Evolutionary conservation across 2,329 filamentous ascomycete species (phyloP).

Genomic region (Alternaria arbusti): DNA sequence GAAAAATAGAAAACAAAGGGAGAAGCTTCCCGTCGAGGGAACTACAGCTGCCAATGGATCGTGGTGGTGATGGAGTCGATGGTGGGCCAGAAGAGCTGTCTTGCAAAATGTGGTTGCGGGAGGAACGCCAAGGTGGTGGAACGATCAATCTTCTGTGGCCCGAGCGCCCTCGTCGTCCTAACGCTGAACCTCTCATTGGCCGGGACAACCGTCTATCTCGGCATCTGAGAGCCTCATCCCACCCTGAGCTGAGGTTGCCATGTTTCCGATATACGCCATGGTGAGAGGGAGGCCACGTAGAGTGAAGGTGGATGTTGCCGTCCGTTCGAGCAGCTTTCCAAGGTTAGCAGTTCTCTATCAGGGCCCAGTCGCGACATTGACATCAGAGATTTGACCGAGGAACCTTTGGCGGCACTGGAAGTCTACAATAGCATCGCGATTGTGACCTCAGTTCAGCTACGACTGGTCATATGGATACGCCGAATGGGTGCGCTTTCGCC

Average conservation of each 20-base stretch:
- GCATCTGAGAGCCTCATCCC: neutral
- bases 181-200: constrained; percentile 1
- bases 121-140: constrained; percentile 20
- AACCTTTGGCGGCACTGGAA: neutral
- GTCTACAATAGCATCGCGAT: neutral
- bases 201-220: neutral
- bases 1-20: constrained; percentile 42
- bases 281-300: no score
- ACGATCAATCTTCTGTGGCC: constrained; percentile 10
- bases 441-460: neutral
- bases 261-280: neutral
- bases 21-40: constrained; percentile 44
- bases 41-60: constrained; percentile 47
- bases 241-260: neutral
- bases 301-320: neutral
- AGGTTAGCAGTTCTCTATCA: neutral
- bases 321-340: neutral
- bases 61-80: constrained; percentile 40
- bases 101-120: constrained; percentile 23
- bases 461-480: neutral
- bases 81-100: constrained; percentile 33
- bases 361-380: neutral
- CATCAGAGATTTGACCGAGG: neutral
- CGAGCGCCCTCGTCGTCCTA: constrained; percentile 2
- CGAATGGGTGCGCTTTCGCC: neutral